These are phyloP conservation scores for Schizochytrium sp. DNA, from an alignment of 108 stramenopile genomes.

Conservation along the genomic window DNA sequence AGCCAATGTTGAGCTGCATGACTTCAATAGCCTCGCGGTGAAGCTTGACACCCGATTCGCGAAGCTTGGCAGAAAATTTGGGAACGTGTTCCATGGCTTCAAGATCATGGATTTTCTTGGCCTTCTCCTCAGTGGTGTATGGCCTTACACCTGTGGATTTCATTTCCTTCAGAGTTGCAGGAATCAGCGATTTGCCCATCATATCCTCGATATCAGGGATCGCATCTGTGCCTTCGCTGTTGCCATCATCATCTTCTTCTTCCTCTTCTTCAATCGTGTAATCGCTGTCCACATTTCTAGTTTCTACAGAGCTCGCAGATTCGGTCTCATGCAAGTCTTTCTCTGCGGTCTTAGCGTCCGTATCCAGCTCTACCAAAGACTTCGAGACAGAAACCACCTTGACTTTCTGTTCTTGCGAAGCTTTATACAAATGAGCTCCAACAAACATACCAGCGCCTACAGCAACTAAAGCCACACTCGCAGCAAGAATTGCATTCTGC, in stretches of 20 bases:
- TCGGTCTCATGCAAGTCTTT: not conserved
- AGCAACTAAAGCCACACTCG: not conserved
- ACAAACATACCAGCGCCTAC: not conserved
- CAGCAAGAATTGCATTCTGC: not conserved
- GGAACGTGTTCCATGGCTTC: slow-evolving; percentile 13
- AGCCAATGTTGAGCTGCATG: slow-evolving; percentile 95
- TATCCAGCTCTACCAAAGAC: not conserved
- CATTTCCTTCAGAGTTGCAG: slow-evolving; percentile 43
- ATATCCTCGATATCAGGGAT: slow-evolving; percentile 42
- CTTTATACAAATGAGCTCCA: slow-evolving; percentile 19
- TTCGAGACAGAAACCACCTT: not conserved
- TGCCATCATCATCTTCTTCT: slow-evolving; percentile 29
- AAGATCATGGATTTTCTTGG: not conserved
- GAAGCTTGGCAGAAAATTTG: not conserved
- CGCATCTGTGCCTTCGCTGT: not conserved
- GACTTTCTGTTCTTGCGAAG: not conserved
- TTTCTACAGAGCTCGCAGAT: not conserved
- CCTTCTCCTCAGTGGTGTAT: not conserved
- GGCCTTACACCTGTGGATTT: slow-evolving; percentile 13
- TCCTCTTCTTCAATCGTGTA: not conserved
- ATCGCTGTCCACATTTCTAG: not conserved
- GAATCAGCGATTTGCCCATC: slow-evolving; percentile 46
- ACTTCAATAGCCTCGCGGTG: slow-evolving; percentile 69
- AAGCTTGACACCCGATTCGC: not conserved
- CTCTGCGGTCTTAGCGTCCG: not conserved